These are phyloP conservation scores for Phytophthora foliorum DNA, from an alignment of 352 stramenopile genomes.

Conservation along the genomic window DNA sequence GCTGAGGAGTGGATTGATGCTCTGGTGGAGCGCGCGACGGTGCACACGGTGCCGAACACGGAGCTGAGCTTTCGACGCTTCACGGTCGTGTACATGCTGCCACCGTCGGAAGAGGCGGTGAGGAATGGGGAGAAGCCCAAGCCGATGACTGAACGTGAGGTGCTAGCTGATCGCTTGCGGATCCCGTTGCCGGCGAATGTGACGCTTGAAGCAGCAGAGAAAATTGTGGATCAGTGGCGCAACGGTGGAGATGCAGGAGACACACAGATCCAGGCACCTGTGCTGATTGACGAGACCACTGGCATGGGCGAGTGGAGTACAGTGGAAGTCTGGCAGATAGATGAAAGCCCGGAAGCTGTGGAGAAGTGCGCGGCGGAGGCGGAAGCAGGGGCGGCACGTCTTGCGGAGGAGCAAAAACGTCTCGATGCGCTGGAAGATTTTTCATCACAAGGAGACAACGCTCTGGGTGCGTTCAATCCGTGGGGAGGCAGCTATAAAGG, in stretches of 20 bases:
- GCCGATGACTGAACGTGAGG: conserved; percentile 58
- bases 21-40: conserved; percentile 69
- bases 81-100: conserved; percentile 74
- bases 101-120: conserved; percentile 22
- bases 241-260: conserved; percentile 34
- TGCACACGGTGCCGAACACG: conserved; percentile 77
- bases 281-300: conserved; percentile 73
- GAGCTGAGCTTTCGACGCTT: conserved; percentile 67
- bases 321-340: conserved; percentile 76
- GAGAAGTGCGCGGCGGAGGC: conserved; percentile 57
- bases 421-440: conserved; percentile 75
- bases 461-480: conserved; percentile 82
- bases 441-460: conserved; percentile 74
- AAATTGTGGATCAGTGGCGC: conserved; percentile 64
- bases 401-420: conserved; percentile 61
- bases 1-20: conserved; percentile 80
- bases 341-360: conserved; percentile 78
- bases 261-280: conserved; percentile 7
- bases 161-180: conserved; percentile 70
- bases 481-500: conserved; percentile 89
- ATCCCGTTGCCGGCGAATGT: conserved; percentile 71
- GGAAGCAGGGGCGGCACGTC: conserved; percentile 47
- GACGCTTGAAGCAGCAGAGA: conserved; percentile 72
- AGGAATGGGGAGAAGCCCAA: conserved; percentile 26
- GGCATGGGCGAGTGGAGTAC: conserved; percentile 89